Base-by-base conservation (phyloP, 768 basidiomycete species). In the Mycena kentingensis region DNA sequence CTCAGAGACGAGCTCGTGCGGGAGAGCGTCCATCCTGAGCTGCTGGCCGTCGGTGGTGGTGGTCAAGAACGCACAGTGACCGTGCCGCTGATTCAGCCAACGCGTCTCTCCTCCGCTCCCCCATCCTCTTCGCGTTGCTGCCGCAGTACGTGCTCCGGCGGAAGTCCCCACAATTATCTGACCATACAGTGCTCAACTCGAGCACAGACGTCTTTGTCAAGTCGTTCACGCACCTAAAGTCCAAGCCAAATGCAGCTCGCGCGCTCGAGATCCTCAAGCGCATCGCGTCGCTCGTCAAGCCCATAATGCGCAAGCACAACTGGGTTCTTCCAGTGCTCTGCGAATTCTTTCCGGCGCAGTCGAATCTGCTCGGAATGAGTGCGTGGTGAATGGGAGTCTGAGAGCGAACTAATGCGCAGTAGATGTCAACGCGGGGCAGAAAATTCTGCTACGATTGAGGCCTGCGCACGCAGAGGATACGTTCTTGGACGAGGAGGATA, bases 301-400 rank as follows among this genome's bases (percentile, higher is more conserved):
- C 95, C 6, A 93, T 98, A 58, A 97, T 97, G 94, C 76, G 85
- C 51, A 90, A 86, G 59, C 87, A 87, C 60, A 71, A 71, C 4
- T 98, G 94, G 94, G 76, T 79, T 24, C 74, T 93, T 24, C 87
- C 89, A 24, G 77, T 83, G 1, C 80, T 92, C n/a, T 73, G 84
- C n/a, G 90, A 96, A 68, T 93, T 95, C 77, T 92, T 89, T 60
- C 93, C 93, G 4, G 81, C 84, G 10, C 81, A 80, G 46, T 78
- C 84, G 0, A 83, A 77, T 64, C 73, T 96, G 18, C 71, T 93
- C 26, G 92, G 75, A 18, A 52, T 77, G 27, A 77, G 74, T 75
- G 57, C 60, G 76, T 66, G 10, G 1, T 45, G 29, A 76, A 32
- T 21, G 39, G 18, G 19, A 32, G 18, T 29, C 50, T 34, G n/a